Percentiles rank a stretch among this genome's conserved stretches.
These are phyloP conservation scores for Tubosaeta sp. DNA, from an alignment of 768 basidiomycete species.

Conservation along the genomic window DNA sequence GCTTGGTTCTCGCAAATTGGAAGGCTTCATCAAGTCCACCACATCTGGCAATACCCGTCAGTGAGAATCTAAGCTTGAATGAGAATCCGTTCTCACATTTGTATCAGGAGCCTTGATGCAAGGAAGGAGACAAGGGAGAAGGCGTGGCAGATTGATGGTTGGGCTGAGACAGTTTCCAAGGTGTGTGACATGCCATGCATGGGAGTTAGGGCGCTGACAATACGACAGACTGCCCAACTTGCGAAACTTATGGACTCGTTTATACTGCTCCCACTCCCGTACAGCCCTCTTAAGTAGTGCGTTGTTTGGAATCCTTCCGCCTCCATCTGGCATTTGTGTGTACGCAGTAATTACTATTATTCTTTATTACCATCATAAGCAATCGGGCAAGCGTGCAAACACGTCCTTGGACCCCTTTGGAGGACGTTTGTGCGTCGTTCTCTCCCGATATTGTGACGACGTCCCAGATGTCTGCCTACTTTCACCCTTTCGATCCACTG, in stretches of 20 bases:
- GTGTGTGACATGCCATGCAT: slow-evolving; percentile 35
- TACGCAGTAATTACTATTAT: not conserved
- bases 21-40: slow-evolving; percentile 83
- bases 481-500: too few species aligned
- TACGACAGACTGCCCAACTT: slow-evolving; percentile 77
- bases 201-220: slow-evolving; percentile 1
- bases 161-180: slow-evolving; percentile 94
- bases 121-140: slow-evolving; percentile 83
- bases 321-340: not conserved
- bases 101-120: slow-evolving; percentile 60
- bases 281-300: slow-evolving; percentile 76
- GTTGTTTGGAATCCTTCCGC: not conserved
- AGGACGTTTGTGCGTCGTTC: too few species aligned
- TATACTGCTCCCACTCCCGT: slow-evolving; percentile 74
- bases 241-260: slow-evolving; percentile 83
- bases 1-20: slow-evolving; percentile 93
- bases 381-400: too few species aligned
- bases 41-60: slow-evolving; percentile 96
- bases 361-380: not conserved
- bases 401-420: too few species aligned
- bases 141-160: slow-evolving; percentile 93
- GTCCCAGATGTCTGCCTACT: too few species aligned
- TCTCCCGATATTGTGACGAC: too few species aligned
- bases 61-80: slow-evolving; percentile 27
- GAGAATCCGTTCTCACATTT: slow-evolving; percentile 9